Conservation (phyloP, 352 stramenopile genomes). For the Albugo candida region DNA sequence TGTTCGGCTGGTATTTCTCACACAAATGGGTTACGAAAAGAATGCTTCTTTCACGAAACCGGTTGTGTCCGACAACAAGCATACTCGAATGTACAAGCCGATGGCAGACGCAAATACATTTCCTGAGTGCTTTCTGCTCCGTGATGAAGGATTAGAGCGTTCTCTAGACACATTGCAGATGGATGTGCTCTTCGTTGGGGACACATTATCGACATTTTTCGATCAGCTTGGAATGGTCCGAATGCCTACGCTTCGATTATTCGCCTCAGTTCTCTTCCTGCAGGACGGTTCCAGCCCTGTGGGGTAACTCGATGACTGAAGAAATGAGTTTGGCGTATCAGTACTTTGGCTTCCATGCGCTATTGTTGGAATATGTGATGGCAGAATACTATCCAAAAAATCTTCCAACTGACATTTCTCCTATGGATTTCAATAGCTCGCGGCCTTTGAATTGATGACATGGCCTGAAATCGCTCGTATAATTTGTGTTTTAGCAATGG, state of each 20-base stretch:
- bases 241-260: constrained; percentile 26
- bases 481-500: constrained; percentile 51
- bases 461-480: constrained; percentile 62
- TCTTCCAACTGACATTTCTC: constrained; percentile 38
- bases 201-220: constrained; percentile 53
- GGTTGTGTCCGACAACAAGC: not conserved
- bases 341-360: constrained; percentile 29
- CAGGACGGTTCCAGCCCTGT: constrained; percentile 23
- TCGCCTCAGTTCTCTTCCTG: constrained; percentile 28
- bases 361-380: constrained; percentile 28
- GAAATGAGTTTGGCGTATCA: constrained; percentile 23
- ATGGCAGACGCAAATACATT: constrained; percentile 8
- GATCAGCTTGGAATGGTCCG: constrained; percentile 29
- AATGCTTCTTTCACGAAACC: not conserved
- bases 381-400: constrained; percentile 46
- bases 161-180: constrained; percentile 20
- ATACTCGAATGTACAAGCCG: too few species aligned
- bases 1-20: constrained; percentile 23
- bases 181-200: constrained; percentile 57
- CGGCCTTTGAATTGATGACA: constrained; percentile 54
- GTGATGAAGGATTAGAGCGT: constrained; percentile 16
- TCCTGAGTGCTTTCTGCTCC: constrained; percentile 15
- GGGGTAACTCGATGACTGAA: constrained; percentile 23
- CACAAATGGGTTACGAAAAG: not conserved
- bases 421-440: constrained; percentile 53